A percentile compares a stretch with the other conserved stretches of the same genome.
Evolutionary conservation across 2,329 filamentous ascomycete genomes (phyloP).

Genomic region (Penicillium sp.): DNA sequence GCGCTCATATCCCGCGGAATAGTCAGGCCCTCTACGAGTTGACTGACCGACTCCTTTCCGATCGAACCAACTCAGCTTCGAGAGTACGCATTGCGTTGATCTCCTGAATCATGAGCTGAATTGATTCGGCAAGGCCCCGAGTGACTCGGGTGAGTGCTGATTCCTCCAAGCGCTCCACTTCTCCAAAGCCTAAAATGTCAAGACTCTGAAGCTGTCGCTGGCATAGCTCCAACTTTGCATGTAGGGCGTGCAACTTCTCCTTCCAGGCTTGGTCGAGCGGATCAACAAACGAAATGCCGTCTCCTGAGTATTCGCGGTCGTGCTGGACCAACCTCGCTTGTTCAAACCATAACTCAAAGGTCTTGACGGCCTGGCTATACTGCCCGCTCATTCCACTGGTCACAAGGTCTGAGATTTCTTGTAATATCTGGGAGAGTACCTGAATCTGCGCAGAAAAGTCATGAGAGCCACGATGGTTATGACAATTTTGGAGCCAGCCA

Average conservation of each 20-base stretch:
- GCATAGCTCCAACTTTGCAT: conserved; percentile 33
- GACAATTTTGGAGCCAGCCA: conserved; percentile 32
- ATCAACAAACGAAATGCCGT: conserved; percentile 30
- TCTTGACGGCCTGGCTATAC: conserved; percentile 27
- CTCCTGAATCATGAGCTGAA: conserved; percentile 36
- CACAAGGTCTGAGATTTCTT: conserved; percentile 34
- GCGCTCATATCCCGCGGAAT: conserved; percentile 9
- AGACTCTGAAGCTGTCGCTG: conserved; percentile 35
- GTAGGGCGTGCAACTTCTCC: conserved; percentile 28
- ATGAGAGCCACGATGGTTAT: conserved; percentile 23
- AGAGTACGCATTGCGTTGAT: conserved; percentile 33
- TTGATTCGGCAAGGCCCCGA: conserved; percentile 27
- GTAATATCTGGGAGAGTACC: conserved; percentile 36
- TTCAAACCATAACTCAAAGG: conserved; percentile 38
- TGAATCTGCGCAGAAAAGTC: conserved; percentile 37
- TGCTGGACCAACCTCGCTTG: conserved; percentile 26
- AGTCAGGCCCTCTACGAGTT: conserved; percentile 25
- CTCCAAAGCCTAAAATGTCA: conserved; percentile 31
- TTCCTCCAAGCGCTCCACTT: conserved; percentile 20
- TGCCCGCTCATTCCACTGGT: conserved; percentile 22
- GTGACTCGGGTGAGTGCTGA: conserved; percentile 33
- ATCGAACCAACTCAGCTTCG: conserved; percentile 32
- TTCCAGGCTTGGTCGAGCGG: conserved; percentile 34
- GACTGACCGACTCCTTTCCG: conserved; percentile 34
- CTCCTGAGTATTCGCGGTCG: conserved; percentile 7